Base-by-base conservation (phyloP, 495 filamentous ascomycete genomes). In the Hyphodiscus hymeniophilus region DNA sequence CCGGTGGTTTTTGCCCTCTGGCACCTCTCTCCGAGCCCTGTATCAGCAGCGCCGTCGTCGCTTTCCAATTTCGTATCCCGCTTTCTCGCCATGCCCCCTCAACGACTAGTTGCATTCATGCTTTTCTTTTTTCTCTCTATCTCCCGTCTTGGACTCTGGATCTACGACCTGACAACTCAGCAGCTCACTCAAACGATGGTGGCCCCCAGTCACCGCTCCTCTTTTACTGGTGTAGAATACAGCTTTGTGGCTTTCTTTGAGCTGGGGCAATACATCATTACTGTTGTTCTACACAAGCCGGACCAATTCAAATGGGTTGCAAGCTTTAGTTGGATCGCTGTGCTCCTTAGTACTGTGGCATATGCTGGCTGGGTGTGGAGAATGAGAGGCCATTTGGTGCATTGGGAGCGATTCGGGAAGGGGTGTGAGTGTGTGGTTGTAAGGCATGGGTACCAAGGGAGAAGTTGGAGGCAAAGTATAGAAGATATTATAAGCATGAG, bases 101-200 rank as follows among this genome's bases (percentile, higher is more conserved):
- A 47, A 31, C 45, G 41, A 15, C 31, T 48, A 7, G 41, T 47
- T 10, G 26, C 56, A 7, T 41, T 69, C 28, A 38, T 59, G 3
- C 50, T 71, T 39, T 70, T 71, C 48, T 46, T 60, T 21, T 69
- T 70, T 55, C 59, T 71, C 31, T 66, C 68, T 0, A 50, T 63
- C 36, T 73, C 70, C n/a, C 66, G 70, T 6, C 59, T 70, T 8
- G 68, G 67, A 0, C 62, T 69, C 20, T 72, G 70, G 66, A 59
- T 67, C 34, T 70, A 61, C 55, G 66, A 71, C 42, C 63, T 73
- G 13, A 68, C 64, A 0, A 71, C 69, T 7, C 66, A 70, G 42
- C 69, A 69, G 33, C 55, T 72, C 7, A 66, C 65, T 30, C 68
- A 72, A 56, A 70, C 66, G 3, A 49, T 64, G 20, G 58, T 66